These are phyloP conservation scores for Malus hybrid DNA, from an alignment of 331 rosid genomes.

Conservation along the genomic window DNA sequence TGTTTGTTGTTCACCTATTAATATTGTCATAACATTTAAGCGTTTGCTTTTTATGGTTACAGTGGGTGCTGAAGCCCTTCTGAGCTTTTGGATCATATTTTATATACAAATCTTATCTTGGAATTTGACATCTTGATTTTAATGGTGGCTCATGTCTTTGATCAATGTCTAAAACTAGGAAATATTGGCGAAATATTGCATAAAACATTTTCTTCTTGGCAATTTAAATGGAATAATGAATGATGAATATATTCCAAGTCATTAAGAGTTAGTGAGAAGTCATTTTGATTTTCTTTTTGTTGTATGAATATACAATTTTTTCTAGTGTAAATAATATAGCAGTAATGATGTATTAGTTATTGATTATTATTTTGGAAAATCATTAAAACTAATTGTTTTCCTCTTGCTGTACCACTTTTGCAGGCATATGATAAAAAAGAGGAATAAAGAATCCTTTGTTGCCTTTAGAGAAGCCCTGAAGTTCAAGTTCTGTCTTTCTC, in stretches of 20 bases:
- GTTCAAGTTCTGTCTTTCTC: conserved; percentile 60
- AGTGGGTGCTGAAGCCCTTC: not conserved
- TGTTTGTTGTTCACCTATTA: not conserved
- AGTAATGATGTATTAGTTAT: not conserved
- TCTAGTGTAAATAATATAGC: not conserved
- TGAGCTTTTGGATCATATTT: not conserved
- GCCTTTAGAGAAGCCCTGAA: conserved; percentile 95
- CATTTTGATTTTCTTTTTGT: not conserved
- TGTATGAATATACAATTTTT: not conserved
- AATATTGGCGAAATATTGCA: not conserved
- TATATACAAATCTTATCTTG: not conserved
- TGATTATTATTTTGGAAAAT: not conserved
- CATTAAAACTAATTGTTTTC: not conserved
- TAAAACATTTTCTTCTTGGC: not conserved
- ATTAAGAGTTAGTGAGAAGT: not conserved
- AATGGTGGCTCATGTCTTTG: not conserved
- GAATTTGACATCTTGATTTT: not conserved
- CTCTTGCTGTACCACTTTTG: conserved; percentile 20
- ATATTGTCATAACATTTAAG: not conserved
- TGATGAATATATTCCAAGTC: not conserved
- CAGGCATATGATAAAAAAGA: conserved; percentile 92
- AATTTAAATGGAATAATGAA: not conserved
- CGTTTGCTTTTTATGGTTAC: not conserved
- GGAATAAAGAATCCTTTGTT: conserved; percentile 78
- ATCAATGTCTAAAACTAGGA: not conserved